Base-by-base conservation (phyloP, 2,329 filamentous ascomycete genomes). In the Aspergillus ochraceus region DNA sequence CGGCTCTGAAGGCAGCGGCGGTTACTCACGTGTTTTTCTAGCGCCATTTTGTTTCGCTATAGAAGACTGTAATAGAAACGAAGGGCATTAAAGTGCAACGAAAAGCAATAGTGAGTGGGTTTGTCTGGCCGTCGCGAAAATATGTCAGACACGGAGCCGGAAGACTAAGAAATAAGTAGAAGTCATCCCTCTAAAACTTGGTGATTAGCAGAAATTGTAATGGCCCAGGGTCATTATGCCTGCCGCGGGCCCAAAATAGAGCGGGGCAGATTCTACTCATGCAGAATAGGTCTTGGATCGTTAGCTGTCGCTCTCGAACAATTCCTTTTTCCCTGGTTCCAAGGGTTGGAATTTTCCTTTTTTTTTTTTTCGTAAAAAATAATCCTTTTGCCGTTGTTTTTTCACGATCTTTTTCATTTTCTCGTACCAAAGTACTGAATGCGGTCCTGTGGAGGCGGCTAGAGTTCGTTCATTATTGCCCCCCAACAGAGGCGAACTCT, bases 1-100 rank as follows among this genome's bases (percentile, higher is more conserved):
- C 64, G 64, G 26, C 68, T 69, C 62, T 66, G 68, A 60, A 74
- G 62, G 61, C 65, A 71, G 14, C 64, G 64, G 39, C 67, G 61
- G 55, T 61, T 65, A 57, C 67, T 74, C 72, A 73, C 70, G 68
- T 74, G 73, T 65, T 75, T 72, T 63, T 66, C 62, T n/a, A 52
- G 45, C 47, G 55, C 59, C 64, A 68, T 68, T 49, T 57, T 42
- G 36, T 17, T n/a, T 59, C 55, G 61, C 62, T 60, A 67, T 57
- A 26, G 59, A 60, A 57, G 53, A 49, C 56, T 58, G 58, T 36
- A 60, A 54, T 58, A 42, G 52, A 58, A 57, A 39, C 55, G 49
- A 42, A 46, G 29, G 30, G 54, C 42, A 29, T 70, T 24, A 68
- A 70, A 55, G 60, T 54, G 46, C 57, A 55, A 59, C 36, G 49